These are phyloP conservation scores for Oryza punctata DNA, from an alignment of 176 grass and related monocot species.

Conservation along the genomic window DNA sequence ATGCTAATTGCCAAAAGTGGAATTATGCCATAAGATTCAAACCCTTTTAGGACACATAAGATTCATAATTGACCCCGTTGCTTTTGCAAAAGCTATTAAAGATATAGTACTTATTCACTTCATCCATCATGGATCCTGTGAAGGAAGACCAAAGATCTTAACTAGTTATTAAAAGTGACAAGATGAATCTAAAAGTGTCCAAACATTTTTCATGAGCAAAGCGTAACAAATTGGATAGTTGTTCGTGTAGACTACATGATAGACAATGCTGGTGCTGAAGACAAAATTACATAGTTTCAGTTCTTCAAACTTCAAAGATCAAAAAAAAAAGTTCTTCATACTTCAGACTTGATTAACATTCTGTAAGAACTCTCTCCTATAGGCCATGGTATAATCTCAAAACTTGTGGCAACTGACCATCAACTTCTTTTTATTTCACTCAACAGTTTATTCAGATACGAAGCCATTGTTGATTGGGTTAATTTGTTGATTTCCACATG, in stretches of 20 bases:
- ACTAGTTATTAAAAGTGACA: not conserved
- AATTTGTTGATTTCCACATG: conserved; percentile 1
- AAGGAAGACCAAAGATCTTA: not conserved
- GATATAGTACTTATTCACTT: conserved; percentile 7
- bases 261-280: not conserved
- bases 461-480: not conserved
- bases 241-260: conserved; percentile 8
- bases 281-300: conserved; percentile 3
- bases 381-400: not conserved
- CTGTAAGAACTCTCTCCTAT: not conserved
- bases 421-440: not conserved
- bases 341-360: conserved; percentile 11
- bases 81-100: conserved; percentile 1
- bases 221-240: not conserved
- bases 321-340: conserved; percentile 5
- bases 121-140: not conserved
- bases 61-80: not conserved
- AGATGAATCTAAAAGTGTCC: not conserved
- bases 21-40: conserved; percentile 8
- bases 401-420: not conserved
- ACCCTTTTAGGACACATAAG: not conserved
- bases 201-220: conserved; percentile 20
- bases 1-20: not conserved
- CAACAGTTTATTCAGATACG: not conserved
- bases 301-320: conserved; percentile 2